Evolutionary conservation across 495 filamentous ascomycete species (phyloP).

Genomic region (Xylaria venustula): DNA sequence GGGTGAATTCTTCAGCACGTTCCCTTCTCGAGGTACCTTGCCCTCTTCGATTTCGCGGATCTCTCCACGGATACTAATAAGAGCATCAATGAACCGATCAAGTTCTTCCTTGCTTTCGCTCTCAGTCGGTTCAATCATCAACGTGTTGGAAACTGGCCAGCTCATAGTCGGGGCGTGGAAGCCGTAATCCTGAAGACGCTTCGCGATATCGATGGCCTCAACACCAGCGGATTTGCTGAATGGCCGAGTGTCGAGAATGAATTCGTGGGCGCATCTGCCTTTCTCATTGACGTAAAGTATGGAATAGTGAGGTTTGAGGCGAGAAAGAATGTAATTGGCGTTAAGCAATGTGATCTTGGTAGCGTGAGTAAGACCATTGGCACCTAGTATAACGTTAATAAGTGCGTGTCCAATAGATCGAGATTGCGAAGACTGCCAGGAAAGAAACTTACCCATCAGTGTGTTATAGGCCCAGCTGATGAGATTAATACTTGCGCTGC

Average conservation of each 20-base stretch:
- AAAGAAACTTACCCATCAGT: constrained; percentile 70
- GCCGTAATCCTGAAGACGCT: constrained; percentile 96
- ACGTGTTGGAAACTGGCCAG: constrained; percentile 93
- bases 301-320: constrained; percentile 83
- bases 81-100: constrained; percentile 89
- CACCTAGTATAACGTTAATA: constrained; percentile 46
- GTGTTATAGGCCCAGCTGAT: constrained; percentile 98
- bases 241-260: constrained; percentile 87
- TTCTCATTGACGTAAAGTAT: constrained; percentile 91
- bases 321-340: constrained; percentile 95
- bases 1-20: constrained; percentile 89
- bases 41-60: constrained; percentile 85
- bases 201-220: constrained; percentile 96
- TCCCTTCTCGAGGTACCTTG: constrained; percentile 71
- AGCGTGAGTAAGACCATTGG: constrained; percentile 84
- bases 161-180: constrained; percentile 99
- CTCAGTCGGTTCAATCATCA: constrained; percentile 99
- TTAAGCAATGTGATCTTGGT: constrained; percentile 94
- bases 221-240: constrained; percentile 85
- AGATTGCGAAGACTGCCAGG: too few species aligned
- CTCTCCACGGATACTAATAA: constrained; percentile 85
- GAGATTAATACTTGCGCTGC: constrained; percentile 89
- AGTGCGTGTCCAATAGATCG: neutral
- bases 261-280: constrained; percentile 93
- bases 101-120: constrained; percentile 91